Evolutionary conservation across 495 filamentous ascomycete genomes (phyloP).

Genomic region (Xylaria telfairii): DNA sequence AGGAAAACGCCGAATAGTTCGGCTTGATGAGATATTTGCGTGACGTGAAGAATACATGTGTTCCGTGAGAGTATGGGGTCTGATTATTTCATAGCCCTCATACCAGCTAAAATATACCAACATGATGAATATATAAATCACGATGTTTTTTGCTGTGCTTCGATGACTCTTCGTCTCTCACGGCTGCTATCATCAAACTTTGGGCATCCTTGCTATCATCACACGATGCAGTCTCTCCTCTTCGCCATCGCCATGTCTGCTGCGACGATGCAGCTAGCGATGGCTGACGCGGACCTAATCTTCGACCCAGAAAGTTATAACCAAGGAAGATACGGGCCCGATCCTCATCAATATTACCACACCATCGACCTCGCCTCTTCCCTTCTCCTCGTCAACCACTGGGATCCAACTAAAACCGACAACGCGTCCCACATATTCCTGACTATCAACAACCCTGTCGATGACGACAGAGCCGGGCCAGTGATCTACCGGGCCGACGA

Average conservation of each 20-base stretch:
- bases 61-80: not conserved
- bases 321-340: conserved; percentile 18
- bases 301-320: conserved; percentile 22
- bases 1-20: not conserved
- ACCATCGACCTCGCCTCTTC: conserved; percentile 23
- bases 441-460: not conserved
- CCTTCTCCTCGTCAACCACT: conserved; percentile 28
- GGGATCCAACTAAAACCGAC: conserved; percentile 20
- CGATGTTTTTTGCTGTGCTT: not conserved
- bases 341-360: conserved; percentile 27
- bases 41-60: not conserved
- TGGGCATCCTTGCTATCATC: not conserved
- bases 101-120: not conserved
- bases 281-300: conserved; percentile 13
- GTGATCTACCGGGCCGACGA: conserved; percentile 30
- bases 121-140: not conserved
- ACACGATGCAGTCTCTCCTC: conserved; percentile 11
- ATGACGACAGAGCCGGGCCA: conserved; percentile 7
- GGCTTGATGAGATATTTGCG: not conserved
- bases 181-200: not conserved
- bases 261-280: not conserved
- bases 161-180: not conserved
- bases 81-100: not conserved
- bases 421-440: conserved; percentile 26
- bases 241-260: not conserved